Evolutionary conservation across 2,329 filamentous ascomycete genomes (phyloP).

Genomic region (Verticillium isaacii): DNA sequence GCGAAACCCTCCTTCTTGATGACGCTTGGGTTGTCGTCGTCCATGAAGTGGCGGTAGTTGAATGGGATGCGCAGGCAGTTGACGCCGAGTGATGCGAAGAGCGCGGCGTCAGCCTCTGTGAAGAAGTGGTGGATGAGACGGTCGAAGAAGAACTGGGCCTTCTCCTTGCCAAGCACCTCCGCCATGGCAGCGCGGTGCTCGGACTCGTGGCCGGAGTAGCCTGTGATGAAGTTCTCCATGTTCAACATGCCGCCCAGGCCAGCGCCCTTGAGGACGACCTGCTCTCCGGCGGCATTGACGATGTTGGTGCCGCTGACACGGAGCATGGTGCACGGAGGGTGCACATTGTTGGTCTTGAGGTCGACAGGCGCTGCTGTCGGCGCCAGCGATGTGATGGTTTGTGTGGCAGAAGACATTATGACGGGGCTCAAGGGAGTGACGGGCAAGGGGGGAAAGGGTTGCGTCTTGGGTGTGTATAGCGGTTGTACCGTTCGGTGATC

Average conservation of each 20-base stretch:
- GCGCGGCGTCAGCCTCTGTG: constrained; percentile 51
- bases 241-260: constrained; percentile 26
- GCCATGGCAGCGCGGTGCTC: constrained; percentile 50
- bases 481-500: not conserved
- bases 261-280: constrained; percentile 36
- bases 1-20: constrained; percentile 43
- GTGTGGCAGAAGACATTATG: constrained; percentile 1
- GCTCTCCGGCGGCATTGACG: constrained; percentile 36
- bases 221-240: constrained; percentile 61
- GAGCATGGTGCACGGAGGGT: constrained; percentile 20
- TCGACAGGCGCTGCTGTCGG: not conserved
- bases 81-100: constrained; percentile 49
- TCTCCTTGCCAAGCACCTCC: constrained; percentile 48
- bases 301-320: constrained; percentile 28
- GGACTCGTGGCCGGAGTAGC: constrained; percentile 56
- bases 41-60: constrained; percentile 54
- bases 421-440: not conserved
- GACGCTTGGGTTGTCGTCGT: constrained; percentile 43
- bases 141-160: constrained; percentile 57
- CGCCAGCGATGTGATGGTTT: not conserved
- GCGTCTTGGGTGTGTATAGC: not conserved
- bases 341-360: constrained; percentile 1
- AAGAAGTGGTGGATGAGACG: constrained; percentile 54
- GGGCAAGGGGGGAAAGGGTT: not conserved
- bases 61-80: constrained; percentile 58